A percentile compares a stretch with the other conserved stretches of the same genome.
phyloP scores from a whole-genome alignment of 148 eudicot genomes.

The Nyssa sinensis region DNA sequence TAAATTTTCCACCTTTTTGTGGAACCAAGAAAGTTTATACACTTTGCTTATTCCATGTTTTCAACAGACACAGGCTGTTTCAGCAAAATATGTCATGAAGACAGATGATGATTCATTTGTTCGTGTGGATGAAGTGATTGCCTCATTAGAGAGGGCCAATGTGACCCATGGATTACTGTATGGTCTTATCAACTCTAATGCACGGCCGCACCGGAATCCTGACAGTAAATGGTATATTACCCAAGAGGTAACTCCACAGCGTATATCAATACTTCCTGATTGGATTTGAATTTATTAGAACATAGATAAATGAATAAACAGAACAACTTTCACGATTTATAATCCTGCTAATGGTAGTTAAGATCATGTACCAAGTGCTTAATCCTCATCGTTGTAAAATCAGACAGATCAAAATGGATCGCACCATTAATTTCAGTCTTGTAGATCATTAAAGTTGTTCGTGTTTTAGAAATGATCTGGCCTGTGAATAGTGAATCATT shows the following conservation, averaged over 20 bases:
- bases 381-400: no score
- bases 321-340: no score
- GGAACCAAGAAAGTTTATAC: neutral
- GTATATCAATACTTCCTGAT: neutral
- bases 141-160: neutral
- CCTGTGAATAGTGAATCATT: no score
- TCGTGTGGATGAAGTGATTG: slow-evolving; percentile 9
- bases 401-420: no score
- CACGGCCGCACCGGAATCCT: slow-evolving; percentile 1
- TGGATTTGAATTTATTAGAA: neutral
- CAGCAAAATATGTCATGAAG: slow-evolving; percentile 17
- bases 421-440: no score
- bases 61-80: slow-evolving; percentile 8
- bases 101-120: slow-evolving; percentile 11
- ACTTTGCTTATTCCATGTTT: neutral
- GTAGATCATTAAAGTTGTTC: no score
- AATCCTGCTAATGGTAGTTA: no score
- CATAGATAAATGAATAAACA: neutral
- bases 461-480: no score
- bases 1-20: neutral
- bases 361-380: no score
- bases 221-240: slow-evolving; percentile 13
- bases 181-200: slow-evolving; percentile 9
- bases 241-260: neutral
- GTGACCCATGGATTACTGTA: slow-evolving; percentile 8